A percentile compares a stretch with the other conserved stretches of the same genome.
phyloP scores from a whole-genome alignment of 805 yeast species.

The Grigorovia yakushimaensis region DNA sequence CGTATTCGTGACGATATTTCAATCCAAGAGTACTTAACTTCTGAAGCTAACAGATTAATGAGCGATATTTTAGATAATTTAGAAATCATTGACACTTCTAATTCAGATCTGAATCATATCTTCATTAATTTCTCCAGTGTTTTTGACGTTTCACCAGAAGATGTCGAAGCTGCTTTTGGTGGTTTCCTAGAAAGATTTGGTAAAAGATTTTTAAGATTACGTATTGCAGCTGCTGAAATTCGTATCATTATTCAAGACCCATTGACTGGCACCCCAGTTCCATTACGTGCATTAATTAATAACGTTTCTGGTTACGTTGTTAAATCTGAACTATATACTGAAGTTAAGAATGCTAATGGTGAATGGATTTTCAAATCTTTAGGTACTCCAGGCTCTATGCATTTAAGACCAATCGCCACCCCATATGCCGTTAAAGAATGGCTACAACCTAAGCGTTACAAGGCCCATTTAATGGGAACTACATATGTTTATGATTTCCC shows the following conservation, averaged over 20 bases:
- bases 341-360: slow-evolving; percentile 82
- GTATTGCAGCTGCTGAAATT: slow-evolving; percentile 96
- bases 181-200: slow-evolving; percentile 97
- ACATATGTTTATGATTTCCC: slow-evolving; percentile 99
- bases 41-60: slow-evolving; percentile 95
- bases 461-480: slow-evolving; percentile 97
- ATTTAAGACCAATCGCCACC: slow-evolving; percentile 86
- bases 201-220: slow-evolving; percentile 88
- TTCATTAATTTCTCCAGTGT: slow-evolving; percentile 95
- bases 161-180: slow-evolving; percentile 95
- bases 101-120: slow-evolving; percentile 93
- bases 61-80: slow-evolving; percentile 90
- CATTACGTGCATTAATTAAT: slow-evolving; percentile 91
- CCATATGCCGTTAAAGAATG: slow-evolving; percentile 98
- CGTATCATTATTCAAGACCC: slow-evolving; percentile 92
- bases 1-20: slow-evolving; percentile 87
- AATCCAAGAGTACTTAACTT: slow-evolving; percentile 85
- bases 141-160: slow-evolving; percentile 87
- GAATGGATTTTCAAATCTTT: slow-evolving; percentile 96
- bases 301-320: slow-evolving; percentile 97
- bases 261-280: slow-evolving; percentile 79
- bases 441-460: slow-evolving; percentile 96
- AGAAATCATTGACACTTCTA: slow-evolving; percentile 87
- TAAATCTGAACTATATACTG: slow-evolving; percentile 88
- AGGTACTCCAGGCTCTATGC: slow-evolving; percentile 95